Base-by-base conservation (phyloP, 257 asterid species). In the Fraxinus anomala region DNA sequence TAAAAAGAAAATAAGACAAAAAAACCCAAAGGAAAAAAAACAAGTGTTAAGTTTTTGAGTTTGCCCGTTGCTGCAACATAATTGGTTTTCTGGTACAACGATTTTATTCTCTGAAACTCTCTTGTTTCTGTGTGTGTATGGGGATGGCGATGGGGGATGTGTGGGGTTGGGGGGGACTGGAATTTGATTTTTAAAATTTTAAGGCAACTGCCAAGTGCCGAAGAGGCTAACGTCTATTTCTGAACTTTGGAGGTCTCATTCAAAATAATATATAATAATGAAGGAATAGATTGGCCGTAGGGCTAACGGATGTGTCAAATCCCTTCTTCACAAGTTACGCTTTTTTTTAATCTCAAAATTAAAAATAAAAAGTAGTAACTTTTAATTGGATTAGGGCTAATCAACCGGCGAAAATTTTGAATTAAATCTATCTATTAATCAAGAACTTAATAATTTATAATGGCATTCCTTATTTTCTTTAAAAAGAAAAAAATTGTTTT, bases 101-200 rank as follows among this genome's bases (percentile, higher is more conserved):
- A 76, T 80, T 87, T 77, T 85, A 80, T 88, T 85, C 91, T 79
- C 85, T 85, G 75, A 37, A 14, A 11, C 70, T 68, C 17, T 66
- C 76, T 68, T 71, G 33, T 9, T 72, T 30, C 40, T 80, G 37
- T 24, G 73, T 39, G 74, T 39, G 9, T 19, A 6, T 19, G 69
- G 9, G n/a, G 33, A 63, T 24, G n/a, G 69, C n/a, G 6, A 17
- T 51, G 68, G n/a, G 42, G 69, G 17, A 11, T 63, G 69, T 5
- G 12, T 56, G 63, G 21, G 28, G 14, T 54, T 61, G 30, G 34
- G 31, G 36, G 36, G 34, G 36, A 63, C 69, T 68, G 30, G 77
- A 70, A 76, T 80, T 87, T 86, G 87, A 80, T 89, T 89, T 89
- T 87, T 80, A 82, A 89, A 81, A 87, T 21, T 77, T 76, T 67